A percentile compares a stretch with the other conserved stretches of the same genome.
Evolutionary conservation across 306 rosid genomes (phyloP).

Genomic region (Malus fusca): DNA sequence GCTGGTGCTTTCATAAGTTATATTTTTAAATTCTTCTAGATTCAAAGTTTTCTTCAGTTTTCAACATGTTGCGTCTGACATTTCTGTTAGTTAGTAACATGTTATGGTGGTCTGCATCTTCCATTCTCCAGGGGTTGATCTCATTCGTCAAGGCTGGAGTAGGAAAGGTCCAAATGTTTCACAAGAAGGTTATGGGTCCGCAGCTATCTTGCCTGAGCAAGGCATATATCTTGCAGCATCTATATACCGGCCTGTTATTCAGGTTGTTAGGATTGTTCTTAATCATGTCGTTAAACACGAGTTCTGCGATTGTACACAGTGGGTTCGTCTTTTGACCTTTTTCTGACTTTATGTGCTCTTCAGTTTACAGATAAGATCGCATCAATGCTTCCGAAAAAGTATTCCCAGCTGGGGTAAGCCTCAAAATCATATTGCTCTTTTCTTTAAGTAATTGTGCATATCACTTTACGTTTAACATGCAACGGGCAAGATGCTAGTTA

Average conservation of each 20-base stretch:
- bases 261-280: conserved; percentile 41
- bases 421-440: conserved; percentile 4
- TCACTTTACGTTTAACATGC: neutral
- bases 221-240: conserved; percentile 98
- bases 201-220: conserved; percentile 93
- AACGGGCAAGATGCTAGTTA: neutral
- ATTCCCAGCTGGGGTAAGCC: conserved; percentile 85
- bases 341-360: conserved; percentile 34
- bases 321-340: conserved; percentile 6
- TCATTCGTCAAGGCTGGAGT: conserved; percentile 96
- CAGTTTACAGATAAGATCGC: conserved; percentile 95
- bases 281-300: neutral
- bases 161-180: conserved; percentile 76
- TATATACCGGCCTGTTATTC: conserved; percentile 86
- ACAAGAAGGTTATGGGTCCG: conserved; percentile 98
- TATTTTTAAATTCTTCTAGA: neutral
- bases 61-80: neutral
- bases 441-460: neutral
- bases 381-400: conserved; percentile 80
- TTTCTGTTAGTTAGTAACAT: neutral
- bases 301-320: neutral
- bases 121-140: conserved; percentile 61
- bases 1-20: neutral
- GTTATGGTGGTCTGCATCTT: conserved; percentile 7
- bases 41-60: neutral